Evolutionary conservation across 371 early-diverging fungal genomes (phyloP), one percentile per base, ranked within the genome.

Genomic region (Saksenaea oblongispora): DNA sequence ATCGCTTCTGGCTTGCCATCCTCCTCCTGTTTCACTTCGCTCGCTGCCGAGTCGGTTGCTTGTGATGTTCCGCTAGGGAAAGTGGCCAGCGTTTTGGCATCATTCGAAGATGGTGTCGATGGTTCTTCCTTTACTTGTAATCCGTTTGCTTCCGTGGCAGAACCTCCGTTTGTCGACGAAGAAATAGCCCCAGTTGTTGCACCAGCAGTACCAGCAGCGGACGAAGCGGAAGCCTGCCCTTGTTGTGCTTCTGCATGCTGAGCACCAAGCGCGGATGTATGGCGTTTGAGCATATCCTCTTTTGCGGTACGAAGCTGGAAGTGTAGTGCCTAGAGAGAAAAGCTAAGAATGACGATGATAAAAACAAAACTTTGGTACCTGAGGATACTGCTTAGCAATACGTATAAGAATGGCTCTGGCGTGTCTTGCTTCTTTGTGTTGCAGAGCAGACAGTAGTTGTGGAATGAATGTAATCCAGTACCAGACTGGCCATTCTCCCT

Each of bases 401-500:
- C 91, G 90, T 65, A 92, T 84, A 65, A 99, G 75, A 36, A 98
- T 92, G 24, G 84, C 81, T 41, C 89, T 85, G 0, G 95, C 92
- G 78, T 92, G 91, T 61, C 80, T 78, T 5, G 93, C 89, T 65
- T 96, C 96, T 58, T 88, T 88, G 62, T 91, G 89, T 5, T 89
- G 84, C 18, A 97, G 69, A 2, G 88, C 84, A 4, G 86, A 76
- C 41, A 99, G 75, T 28, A 99, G 84, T 75, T 99, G 98, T 1
- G 99, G 99, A 54, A 99, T 93, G 70, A 97, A 97, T 0, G 94
- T 93, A 59, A 97, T 93, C 98, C 99, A 99, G 76, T 95, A 96
- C 98, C 98, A 98, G 8, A 92, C 83, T 4, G 96, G 95, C 65
- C 91, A 80, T 39, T 97, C 98, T 9, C 91, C 89, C 67, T 95